These are phyloP conservation scores for Nephelium lappaceum DNA, from an alignment of 345 rosid genomes.

Conservation along the genomic window DNA sequence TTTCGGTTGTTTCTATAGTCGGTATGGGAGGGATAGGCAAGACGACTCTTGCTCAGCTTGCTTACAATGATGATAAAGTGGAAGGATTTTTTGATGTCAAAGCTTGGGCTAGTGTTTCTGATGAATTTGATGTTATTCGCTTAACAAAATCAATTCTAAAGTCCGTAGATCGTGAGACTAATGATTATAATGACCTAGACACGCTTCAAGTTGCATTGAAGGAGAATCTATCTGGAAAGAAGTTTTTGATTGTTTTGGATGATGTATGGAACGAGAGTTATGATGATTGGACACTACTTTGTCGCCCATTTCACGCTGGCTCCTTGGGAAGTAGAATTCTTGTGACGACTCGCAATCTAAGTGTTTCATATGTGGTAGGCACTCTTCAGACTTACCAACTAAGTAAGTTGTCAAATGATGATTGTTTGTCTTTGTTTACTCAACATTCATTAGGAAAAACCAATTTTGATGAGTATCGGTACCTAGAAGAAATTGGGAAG, in stretches of 20 bases:
- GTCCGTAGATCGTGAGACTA: not conserved
- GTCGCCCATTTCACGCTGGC: not conserved
- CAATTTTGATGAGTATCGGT: not conserved
- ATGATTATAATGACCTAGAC: not conserved
- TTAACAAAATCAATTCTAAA: not conserved
- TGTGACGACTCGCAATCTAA: not conserved
- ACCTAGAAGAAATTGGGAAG: not conserved
- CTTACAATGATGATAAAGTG: slow-evolving; percentile 1
- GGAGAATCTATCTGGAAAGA: not conserved
- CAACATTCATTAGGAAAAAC: not conserved
- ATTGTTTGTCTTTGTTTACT: not conserved
- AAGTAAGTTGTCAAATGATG: not conserved
- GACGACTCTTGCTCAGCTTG: slow-evolving; percentile 27
- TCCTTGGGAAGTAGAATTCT: slow-evolving; percentile 8
- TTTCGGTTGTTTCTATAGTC: slow-evolving; percentile 23
- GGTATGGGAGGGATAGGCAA: slow-evolving; percentile 35
- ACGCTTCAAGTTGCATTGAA: slow-evolving; percentile 11
- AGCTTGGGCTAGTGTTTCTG: slow-evolving; percentile 20
- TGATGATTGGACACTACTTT: not conserved
- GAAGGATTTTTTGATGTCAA: not conserved
- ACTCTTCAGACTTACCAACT: accelerated
- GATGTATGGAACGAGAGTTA: slow-evolving; percentile 23
- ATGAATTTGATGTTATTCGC: slow-evolving; percentile 4
- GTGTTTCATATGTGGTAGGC: accelerated
- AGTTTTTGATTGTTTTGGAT: slow-evolving; percentile 29